Base-by-base conservation (phyloP, 2,329 filamentous ascomycete species). In the Knufia petricola region DNA sequence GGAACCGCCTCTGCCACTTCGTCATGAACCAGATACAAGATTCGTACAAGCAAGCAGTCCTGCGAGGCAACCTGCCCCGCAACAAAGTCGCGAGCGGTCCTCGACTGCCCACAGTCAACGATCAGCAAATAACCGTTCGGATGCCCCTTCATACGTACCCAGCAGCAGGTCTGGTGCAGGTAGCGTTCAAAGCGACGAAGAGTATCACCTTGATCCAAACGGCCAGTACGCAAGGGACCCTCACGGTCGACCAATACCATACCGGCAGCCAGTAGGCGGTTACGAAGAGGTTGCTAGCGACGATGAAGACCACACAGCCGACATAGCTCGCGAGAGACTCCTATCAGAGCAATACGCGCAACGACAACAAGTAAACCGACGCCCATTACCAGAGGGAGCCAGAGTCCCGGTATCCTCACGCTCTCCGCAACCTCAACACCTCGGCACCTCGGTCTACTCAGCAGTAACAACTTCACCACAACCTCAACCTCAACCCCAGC, bases 181-280 rank as follows among this genome's bases (percentile, higher is more conserved):
- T 52, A 76, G 74, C 53, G 82, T 80, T 59, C 84, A 84, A 64
- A 76, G 74, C 53, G 82, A 80, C 59, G 84, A 84, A 64, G 84
- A 88, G 64, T 88, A 85, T 65, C 74, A 77, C 52, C 75, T 79
- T 56, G 79, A 84, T 61, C 70, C 72, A 26, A 68, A 76, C 48
- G 80, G 79, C 52, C 74, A 78, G 56, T 79, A 81, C 57, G 70
- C 78, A 49, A 74, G 72, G 47, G 82, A 85, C 64, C 69, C 71
- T 28, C 72, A 76, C 48, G 82, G 81, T 47, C 74, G 75, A 46
- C 78, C 74, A 47, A 76, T 85, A 63, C 63, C 75, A 12, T 74
- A 70, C 50, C 67, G 75, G 51, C 73, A 68, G 48, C 63, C 65
- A 58, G 66, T 73, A 56, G 60, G n/a, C 10, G 28, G 34, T 17